phyloP scores from a whole-genome alignment of 805 yeast species.

The Lipomyces spencermartinsiae region DNA sequence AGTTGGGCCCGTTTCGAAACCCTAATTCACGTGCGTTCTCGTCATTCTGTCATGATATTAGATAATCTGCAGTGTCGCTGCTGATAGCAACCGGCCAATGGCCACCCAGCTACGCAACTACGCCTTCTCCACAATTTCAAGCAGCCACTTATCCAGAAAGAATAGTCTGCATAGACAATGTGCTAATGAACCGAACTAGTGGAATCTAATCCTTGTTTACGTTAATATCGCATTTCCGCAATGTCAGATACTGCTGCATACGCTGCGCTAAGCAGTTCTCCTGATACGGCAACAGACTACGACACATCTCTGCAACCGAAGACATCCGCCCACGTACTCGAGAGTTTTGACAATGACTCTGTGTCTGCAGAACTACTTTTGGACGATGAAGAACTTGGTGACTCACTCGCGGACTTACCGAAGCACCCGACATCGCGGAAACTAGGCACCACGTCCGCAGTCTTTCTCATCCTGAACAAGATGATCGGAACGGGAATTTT shows the following conservation, averaged over 20 bases:
- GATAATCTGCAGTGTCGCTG: too few relatives aligned
- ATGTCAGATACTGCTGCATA: constrained; percentile 4
- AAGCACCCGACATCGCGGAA: constrained; percentile 12
- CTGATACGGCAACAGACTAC: neutral
- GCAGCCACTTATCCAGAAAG: neutral
- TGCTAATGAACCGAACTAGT: neutral
- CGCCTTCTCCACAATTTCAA: neutral
- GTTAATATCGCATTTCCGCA: neutral
- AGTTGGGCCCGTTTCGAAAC: neutral
- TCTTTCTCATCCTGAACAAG: constrained; percentile 62
- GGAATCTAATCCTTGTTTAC: neutral
- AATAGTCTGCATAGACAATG: neutral
- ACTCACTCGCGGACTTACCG: constrained; percentile 29
- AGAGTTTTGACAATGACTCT: neutral
- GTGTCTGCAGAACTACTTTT: neutral
- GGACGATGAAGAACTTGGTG: constrained; percentile 24
- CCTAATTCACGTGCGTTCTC: neutral
- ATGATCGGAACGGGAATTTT: constrained; percentile 80
- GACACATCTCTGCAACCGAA: neutral
- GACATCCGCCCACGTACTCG: constrained; percentile 1
- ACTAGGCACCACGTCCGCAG: constrained; percentile 47
- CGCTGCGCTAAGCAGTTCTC: neutral
- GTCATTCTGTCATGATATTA: neutral
- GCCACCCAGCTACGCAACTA: neutral
- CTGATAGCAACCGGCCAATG: neutral